Conservation (phyloP, 257 asterid genomes). For the Avicennia marina region DNA sequence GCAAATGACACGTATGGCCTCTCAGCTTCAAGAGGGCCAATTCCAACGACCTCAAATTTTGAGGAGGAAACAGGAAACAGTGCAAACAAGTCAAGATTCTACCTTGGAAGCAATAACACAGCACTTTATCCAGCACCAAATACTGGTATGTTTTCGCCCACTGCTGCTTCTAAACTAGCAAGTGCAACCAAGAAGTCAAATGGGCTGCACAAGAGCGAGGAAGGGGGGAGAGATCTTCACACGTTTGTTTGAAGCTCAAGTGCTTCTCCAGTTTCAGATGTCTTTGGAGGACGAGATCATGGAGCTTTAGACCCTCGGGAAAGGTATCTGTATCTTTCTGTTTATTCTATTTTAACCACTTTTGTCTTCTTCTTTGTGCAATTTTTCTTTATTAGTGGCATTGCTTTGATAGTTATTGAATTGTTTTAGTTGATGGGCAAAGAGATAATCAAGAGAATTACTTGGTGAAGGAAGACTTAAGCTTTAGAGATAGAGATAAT, state of each 20-base stretch:
- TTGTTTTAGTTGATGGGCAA: constrained; percentile 22
- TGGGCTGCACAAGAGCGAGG: constrained; percentile 41
- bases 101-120: constrained; percentile 25
- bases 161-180: constrained; percentile 29
- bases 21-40: constrained; percentile 54
- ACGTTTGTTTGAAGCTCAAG: constrained; percentile 99
- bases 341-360: background rate
- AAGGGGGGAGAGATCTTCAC: constrained; percentile 80
- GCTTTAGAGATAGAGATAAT: constrained; percentile 42
- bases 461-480: constrained; percentile 41
- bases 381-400: background rate
- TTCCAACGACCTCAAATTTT: constrained; percentile 71
- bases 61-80: constrained; percentile 54
- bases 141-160: constrained; percentile 79
- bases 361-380: background rate
- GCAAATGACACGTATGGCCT: constrained; percentile 58
- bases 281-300: constrained; percentile 75
- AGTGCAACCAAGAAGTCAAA: constrained; percentile 36
- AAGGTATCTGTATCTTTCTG: constrained; percentile 36
- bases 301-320: constrained; percentile 51
- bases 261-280: constrained; percentile 97
- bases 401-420: too few species aligned
- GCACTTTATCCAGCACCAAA: constrained; percentile 66
- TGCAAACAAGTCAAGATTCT: constrained; percentile 41
- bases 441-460: constrained; percentile 37